Percentiles rank a stretch among this genome's conserved stretches.
Evolutionary conservation across 1,139 yeast genomes (phyloP).

Genomic region (Suhomyces coccinellae): DNA sequence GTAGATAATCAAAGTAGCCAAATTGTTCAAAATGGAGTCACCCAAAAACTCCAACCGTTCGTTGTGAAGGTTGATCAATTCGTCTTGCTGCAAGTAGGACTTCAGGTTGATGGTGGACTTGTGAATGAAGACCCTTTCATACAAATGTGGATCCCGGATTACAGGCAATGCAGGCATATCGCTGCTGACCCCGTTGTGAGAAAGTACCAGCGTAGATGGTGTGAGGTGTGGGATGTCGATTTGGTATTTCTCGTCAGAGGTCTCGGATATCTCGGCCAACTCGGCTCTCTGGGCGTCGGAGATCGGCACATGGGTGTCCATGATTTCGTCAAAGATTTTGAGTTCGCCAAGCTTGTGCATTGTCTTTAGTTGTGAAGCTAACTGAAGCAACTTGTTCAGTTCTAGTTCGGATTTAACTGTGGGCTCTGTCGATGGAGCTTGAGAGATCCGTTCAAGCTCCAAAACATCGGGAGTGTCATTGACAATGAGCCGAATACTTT

Average conservation of each 20-base stretch:
- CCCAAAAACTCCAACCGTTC: constrained; percentile 94
- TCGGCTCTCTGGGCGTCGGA: constrained; percentile 14
- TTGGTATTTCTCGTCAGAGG: constrained; percentile 6
- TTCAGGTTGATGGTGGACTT: constrained; percentile 68
- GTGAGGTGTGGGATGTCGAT: constrained; percentile 13
- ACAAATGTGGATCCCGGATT: constrained; percentile 58
- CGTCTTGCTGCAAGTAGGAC: constrained; percentile 55
- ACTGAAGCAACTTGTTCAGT: constrained; percentile 52
- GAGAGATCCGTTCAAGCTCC: constrained; percentile 36
- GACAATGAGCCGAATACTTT: constrained; percentile 51
- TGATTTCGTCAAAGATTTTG: constrained; percentile 48
- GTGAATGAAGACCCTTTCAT: constrained; percentile 78
- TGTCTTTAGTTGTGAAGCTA: constrained; percentile 62
- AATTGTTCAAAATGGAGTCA: constrained; percentile 78
- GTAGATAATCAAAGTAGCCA: constrained; percentile 69
- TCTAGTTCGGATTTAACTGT: constrained; percentile 50
- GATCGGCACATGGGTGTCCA: constrained; percentile 23
- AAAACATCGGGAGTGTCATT: constrained; percentile 54
- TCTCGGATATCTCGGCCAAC: constrained; percentile 7
- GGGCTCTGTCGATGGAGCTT: constrained; percentile 29
- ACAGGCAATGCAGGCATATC: constrained; percentile 63
- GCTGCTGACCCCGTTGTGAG: constrained; percentile 16
- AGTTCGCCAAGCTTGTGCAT: constrained; percentile 50
- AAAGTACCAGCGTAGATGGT: constrained; percentile 9
- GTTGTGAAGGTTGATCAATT: constrained; percentile 66